Conservation (phyloP, 83 land plant genomes). For the Diphasiastrum complanatum region DNA sequence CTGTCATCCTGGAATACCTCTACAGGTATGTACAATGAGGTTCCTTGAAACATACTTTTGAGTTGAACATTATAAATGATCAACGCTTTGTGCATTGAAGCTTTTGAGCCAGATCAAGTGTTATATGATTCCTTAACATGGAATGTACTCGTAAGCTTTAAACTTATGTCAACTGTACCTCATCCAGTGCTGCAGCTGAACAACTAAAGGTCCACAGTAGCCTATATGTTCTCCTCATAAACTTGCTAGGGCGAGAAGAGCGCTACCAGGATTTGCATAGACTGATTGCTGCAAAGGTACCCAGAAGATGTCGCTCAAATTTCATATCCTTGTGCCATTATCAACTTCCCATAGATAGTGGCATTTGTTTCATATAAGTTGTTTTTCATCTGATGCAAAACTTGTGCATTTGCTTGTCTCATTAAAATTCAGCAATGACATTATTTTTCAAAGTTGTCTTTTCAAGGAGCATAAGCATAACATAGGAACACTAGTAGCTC, state of each 20-base stretch:
- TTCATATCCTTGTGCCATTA: background rate
- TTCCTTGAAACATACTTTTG: background rate
- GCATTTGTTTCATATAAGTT: background rate
- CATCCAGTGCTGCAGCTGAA: slow-evolving; percentile 60
- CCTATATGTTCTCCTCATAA: slow-evolving; percentile 49
- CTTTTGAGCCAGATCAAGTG: slow-evolving; percentile 4
- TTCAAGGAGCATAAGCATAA: too few species aligned
- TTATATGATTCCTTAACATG: too few species aligned
- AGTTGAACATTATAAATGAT: background rate
- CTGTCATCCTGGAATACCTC: slow-evolving; percentile 70
- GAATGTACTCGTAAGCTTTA: too few species aligned
- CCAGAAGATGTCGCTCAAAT: background rate
- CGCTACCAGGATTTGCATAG: slow-evolving; percentile 58
- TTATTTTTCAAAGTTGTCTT: too few species aligned
- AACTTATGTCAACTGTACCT: too few species aligned
- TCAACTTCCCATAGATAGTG: background rate
- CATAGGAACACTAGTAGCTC: too few species aligned
- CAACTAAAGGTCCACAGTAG: slow-evolving; percentile 57
- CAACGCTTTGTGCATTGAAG: background rate
- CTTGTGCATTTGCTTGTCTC: too few species aligned
- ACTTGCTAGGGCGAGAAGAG: slow-evolving; percentile 61
- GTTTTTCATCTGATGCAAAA: too few species aligned
- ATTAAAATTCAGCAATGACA: too few species aligned
- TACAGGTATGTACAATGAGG: slow-evolving; percentile 48
- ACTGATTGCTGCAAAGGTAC: slow-evolving; percentile 58